phyloP scores from a whole-genome alignment of 75 land plant genomes.

The Ceratopteris richardii region DNA sequence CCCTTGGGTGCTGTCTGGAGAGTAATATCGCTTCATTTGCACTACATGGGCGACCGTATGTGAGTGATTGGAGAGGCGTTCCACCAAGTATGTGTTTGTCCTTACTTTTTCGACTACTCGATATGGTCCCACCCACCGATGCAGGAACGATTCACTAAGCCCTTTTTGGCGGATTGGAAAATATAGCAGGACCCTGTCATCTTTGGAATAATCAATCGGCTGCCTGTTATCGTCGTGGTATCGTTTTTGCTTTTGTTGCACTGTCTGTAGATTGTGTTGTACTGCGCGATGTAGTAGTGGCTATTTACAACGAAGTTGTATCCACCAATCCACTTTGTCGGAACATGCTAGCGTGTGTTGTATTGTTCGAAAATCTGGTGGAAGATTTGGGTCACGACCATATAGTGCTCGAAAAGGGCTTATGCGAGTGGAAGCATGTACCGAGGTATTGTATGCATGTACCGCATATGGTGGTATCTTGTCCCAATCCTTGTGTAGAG shows the following conservation, averaged over 20 bases:
- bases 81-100: background rate
- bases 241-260: background rate
- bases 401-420: background rate
- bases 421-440: background rate
- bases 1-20: background rate
- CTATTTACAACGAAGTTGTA: background rate
- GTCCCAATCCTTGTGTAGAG: background rate
- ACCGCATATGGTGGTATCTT: too few relatives aligned
- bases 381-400: background rate
- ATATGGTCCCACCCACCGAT: background rate
- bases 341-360: background rate
- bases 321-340: background rate
- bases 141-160: background rate
- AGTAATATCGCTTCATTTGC: background rate
- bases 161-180: background rate
- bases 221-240: background rate
- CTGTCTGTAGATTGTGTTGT: background rate
- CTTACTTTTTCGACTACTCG: background rate
- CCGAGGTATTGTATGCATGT: too few relatives aligned
- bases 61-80: background rate
- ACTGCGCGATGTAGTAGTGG: background rate
- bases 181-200: background rate
- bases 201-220: background rate
- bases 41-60: background rate
- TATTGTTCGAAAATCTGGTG: background rate